Evolutionary conservation across 768 basidiomycete genomes (phyloP).

Genomic region (Leccinum fibrillosum): DNA sequence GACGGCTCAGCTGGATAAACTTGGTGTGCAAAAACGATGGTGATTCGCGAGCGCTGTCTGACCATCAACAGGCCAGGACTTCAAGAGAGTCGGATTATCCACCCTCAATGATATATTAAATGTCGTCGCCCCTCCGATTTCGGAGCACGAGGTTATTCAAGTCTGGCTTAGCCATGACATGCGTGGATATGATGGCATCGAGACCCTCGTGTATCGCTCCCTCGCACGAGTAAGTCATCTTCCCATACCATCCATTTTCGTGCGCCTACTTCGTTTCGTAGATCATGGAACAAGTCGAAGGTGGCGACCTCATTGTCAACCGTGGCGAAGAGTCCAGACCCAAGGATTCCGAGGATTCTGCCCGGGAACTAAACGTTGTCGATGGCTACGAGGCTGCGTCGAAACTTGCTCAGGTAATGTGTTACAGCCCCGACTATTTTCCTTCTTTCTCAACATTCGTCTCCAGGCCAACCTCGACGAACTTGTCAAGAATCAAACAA

Average conservation of each 20-base stretch:
- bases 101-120: slow-evolving; percentile 91
- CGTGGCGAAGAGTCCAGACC: slow-evolving; percentile 73
- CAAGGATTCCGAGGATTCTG: slow-evolving; percentile 46
- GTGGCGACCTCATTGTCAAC: slow-evolving; percentile 88
- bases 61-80: slow-evolving; percentile 68
- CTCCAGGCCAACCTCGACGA: slow-evolving; percentile 74
- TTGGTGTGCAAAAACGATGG: slow-evolving; percentile 54
- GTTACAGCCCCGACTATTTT: not conserved
- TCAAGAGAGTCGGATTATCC: slow-evolving; percentile 82
- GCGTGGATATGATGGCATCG: slow-evolving; percentile 94
- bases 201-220: slow-evolving; percentile 88
- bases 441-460: not conserved
- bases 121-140: slow-evolving; percentile 96
- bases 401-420: slow-evolving; percentile 75
- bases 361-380: slow-evolving; percentile 75
- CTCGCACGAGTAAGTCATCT: slow-evolving; percentile 63
- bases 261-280: slow-evolving; percentile 25
- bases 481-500: slow-evolving; percentile 61
- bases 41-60: not conserved
- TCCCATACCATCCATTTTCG: not conserved
- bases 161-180: slow-evolving; percentile 96
- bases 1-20: slow-evolving; percentile 83
- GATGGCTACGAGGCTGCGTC: slow-evolving; percentile 82
- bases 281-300: slow-evolving; percentile 95
- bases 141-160: slow-evolving; percentile 96